Evolutionary conservation across 129 eudicot species (phyloP), one percentile per base, ranked within the genome.

Genomic region (Flaveria linearis): DNA sequence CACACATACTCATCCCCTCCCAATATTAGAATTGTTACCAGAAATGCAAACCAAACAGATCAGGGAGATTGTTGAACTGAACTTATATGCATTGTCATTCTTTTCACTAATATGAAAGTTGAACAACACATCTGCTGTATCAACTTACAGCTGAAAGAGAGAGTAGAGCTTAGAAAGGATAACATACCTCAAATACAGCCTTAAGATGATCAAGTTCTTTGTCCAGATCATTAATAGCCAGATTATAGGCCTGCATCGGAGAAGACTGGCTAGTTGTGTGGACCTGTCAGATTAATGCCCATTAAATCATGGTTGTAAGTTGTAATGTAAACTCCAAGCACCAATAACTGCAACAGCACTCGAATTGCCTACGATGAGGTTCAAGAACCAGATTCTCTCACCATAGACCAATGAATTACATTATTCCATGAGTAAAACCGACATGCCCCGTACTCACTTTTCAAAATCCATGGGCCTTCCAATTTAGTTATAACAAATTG

Each of bases 221-320:
- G 85, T 89, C 98, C 43, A 92, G 89, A 85, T 92, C 98, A 69
- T 90, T 89, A 76, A 92, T 90, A 51, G 98, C 96, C 83, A 89
- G 90, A 81, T 92, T 92, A 76, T 92, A 89, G 30, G 96, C 93
- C 85, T 89, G 96, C 87, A 88, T 92, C 1, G 96, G 96, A 41
- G 98, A 90, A 61, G 98, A 92, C 75, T 90, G 98, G 87, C 94
- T 92, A 39, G 96, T 86, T 17, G 96, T 92, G 80, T 90, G 98
- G 70, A 92, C 87, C 98, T 92, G 86, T 80, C 71, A 39, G 52
- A 39, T 62, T 62, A 62, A 15, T 25, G 26, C 14, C 64, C 56
- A 30, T 63, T 36, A 75, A 26, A 63, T 62, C 41, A 62, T 26
- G 68, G 43, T 62, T 62, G 22, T 62, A 14, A 46, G 20, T 62